phyloP scores from a whole-genome alignment of 768 basidiomycete species.

The Pleurotus salmoneostramineus region DNA sequence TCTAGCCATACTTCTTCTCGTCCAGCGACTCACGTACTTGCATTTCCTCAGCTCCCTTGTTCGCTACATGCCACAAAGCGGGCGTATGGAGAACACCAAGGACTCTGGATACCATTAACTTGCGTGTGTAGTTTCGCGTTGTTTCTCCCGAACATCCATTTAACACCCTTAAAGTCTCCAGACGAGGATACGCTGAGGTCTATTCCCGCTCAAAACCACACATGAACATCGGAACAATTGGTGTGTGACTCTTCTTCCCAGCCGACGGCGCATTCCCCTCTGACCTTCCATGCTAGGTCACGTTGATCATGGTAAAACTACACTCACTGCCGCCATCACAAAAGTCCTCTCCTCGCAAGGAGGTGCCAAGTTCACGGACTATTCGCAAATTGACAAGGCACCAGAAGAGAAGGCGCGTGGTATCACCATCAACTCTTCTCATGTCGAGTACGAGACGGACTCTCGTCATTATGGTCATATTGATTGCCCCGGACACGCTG shows the following conservation, averaged over 20 bases:
- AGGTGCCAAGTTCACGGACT: conserved; percentile 89
- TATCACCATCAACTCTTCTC: conserved; percentile 98
- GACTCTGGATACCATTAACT: conserved; percentile 15
- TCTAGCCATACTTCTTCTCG: background rate
- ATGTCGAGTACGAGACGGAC: conserved; percentile 96
- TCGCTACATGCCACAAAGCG: conserved; percentile 34
- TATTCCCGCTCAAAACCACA: conserved; percentile 81
- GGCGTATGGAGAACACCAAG: conserved; percentile 20
- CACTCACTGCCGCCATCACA: conserved; percentile 93
- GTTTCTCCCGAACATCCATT: background rate
- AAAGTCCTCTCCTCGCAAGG: conserved; percentile 81
- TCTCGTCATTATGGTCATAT: conserved; percentile 95
- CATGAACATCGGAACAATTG: conserved; percentile 95
- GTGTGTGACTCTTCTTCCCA: conserved; percentile 32
- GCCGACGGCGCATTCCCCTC: background rate
- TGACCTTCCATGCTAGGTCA: conserved; percentile 51
- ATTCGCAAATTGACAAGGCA: conserved; percentile 97
- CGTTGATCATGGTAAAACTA: conserved; percentile 98
- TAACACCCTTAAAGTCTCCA: conserved; percentile 30
- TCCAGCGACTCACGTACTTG: conserved; percentile 6
- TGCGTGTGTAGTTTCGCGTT: conserved; percentile 23
- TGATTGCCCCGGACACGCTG: conserved; percentile 95
- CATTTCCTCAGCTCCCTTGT: conserved; percentile 25
- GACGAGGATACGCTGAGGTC: conserved; percentile 75
- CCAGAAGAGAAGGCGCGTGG: conserved; percentile 99